Base-by-base conservation (phyloP, 1,284 basidiomycete species). In the Trichosporon asahii region DNA sequence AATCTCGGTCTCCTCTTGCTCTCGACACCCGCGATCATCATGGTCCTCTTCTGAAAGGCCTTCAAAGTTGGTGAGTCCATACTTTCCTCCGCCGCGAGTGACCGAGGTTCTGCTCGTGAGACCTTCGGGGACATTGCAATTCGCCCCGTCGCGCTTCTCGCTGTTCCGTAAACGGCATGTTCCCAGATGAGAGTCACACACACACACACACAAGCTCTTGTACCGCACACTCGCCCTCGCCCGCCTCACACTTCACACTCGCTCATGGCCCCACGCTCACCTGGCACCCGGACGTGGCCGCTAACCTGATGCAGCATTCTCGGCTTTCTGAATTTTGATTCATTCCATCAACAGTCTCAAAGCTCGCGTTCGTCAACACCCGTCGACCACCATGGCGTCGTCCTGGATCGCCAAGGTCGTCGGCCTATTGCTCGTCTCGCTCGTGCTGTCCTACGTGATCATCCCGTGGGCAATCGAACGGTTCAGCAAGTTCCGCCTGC, bases 401-500 rank as follows among this genome's bases (percentile, higher is more conserved):
- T 61, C 57, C 27, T 61, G 57, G 57, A 29, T 61, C 57, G 57
- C 57, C 57, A 61, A 61, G 57, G 57, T 61, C 18, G 33, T 72
- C 44, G 63, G 68, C 44, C 49, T 73, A 44, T 33, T 71, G 27
- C 68, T 71, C 60, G 18, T 68, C 57, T 75, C 61, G 9, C 33
- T 70, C 64, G 11, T 70, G 3, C 65, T 68, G 27, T 65, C 72
- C 33, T 68, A 72, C 63, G 29, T 78, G 12, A 69, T 75, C 69
- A 67, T 76, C 49, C 73, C 74, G 3, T 69, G 33, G 37, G 68
- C 73, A n/a, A 72, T 73, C 2, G 71, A 68, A n/a, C 57, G 68
- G 18, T 49, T 66, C 40, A 70, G 67, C 21, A 65, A 69, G 29
- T 72, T 72, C 31, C 67, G 66, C 2, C 31, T 76, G 25, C 76